Base-by-base conservation (phyloP, 192 early-diverging fungal genomes). In the Backusella australiensis region DNA sequence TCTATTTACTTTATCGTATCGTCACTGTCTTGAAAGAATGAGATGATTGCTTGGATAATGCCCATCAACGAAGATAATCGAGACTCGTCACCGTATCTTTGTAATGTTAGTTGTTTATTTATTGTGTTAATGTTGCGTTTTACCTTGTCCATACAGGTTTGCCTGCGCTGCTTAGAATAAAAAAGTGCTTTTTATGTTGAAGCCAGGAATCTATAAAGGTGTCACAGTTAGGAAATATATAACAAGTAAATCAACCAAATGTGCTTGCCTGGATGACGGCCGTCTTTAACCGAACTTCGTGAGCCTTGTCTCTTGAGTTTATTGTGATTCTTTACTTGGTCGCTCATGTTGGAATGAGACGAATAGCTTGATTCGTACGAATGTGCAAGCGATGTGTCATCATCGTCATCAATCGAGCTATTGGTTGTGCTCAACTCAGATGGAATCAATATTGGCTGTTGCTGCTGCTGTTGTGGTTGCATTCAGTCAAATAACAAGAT, bases 81-180 rank as follows among this genome's bases (percentile, higher is more conserved):
- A 21, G 94, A 84, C 79, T 99, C 97, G 76, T 95, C 91, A 17
- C 97, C 97, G 81, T 98, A 94, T 78, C 89, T 87, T 32, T 46
- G 6, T 7, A 26, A 3, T n/a, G 32, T 42, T 49, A 14, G 11
- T 38, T 19, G 4, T 12, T 63, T 49, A 3, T 7, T 65, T 39
- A 15, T 41, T 44, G 1, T 67, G 5, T 75, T 15, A 9, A 1
- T 56, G 19, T 63, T 69, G 4, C 63, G 23, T 1, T 29, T 49
- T 77, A 90, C 86, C 97, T 86, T 42, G 91, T 91, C 85, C 95
- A 99, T 9, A 99, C 93, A 15, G 97, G 96, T 82, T 99, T 99
- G 21, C 97, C 97, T 5, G 95, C 93, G 76, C 89, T 93, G 85
- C 93, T 94, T 15, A 99, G 87, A 9, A 99, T 92, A 76, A 99